Evolutionary conservation across 352 stramenopile genomes (phyloP).

Genomic region (Pseudoperonospora humuli): DNA sequence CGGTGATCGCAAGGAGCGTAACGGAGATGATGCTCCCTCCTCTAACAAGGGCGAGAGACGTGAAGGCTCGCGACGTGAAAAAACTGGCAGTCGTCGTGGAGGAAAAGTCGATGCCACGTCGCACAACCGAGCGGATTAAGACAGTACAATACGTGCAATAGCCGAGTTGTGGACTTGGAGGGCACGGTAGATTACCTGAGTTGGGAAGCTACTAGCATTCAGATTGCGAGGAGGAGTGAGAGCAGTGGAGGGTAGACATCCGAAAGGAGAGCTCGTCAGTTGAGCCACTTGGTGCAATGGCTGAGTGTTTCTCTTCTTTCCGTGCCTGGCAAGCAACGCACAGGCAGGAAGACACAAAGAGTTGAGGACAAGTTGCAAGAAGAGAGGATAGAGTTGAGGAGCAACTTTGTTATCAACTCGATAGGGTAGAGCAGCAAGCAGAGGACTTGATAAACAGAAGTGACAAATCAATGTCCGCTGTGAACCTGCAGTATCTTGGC

Average conservation of each 20-base stretch:
- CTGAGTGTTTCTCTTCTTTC: conserved; percentile 6
- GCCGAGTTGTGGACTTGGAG: conserved; percentile 7
- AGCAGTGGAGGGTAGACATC: conserved; percentile 3
- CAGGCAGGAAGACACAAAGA: conserved; percentile 30
- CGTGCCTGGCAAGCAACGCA: conserved; percentile 14
- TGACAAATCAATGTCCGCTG: conserved; percentile 14
- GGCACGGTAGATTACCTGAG: conserved; percentile 6
- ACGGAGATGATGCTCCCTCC: conserved; percentile 35
- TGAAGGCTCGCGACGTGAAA: conserved; percentile 45
- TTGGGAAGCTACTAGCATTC: conserved; percentile 8
- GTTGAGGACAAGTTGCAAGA: conserved; percentile 8
- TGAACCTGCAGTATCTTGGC: conserved; percentile 12
- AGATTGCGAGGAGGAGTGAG: conserved; percentile 5
- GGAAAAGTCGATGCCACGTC: conserved; percentile 49
- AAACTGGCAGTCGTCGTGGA: conserved; percentile 50
- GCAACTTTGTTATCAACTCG: conserved; percentile 12
- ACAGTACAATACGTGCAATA: conserved; percentile 24
- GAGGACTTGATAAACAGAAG: conserved; percentile 17
- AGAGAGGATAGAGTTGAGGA: conserved; percentile 10
- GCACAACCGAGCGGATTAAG: conserved; percentile 44
- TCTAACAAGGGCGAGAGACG: conserved; percentile 31
- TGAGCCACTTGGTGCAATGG: conserved; percentile 7
- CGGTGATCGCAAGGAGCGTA: conserved; percentile 65
- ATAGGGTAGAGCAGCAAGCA: conserved; percentile 34
- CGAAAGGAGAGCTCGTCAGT: conserved; percentile 1